phyloP scores from a whole-genome alignment of 129 eudicot genomes.

The Centaurea solstitialis region DNA sequence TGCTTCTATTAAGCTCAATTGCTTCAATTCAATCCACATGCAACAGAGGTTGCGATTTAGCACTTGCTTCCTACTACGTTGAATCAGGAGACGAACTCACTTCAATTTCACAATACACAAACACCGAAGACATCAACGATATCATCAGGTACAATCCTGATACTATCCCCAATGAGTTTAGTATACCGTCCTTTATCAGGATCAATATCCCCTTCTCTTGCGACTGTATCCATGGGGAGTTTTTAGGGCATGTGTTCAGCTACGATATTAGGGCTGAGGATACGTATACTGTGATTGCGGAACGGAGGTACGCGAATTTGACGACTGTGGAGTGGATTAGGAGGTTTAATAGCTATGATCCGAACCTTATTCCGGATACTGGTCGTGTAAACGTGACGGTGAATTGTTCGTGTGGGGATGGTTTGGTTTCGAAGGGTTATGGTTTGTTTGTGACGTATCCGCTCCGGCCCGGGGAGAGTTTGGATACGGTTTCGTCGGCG shows the following conservation, averaged over 20 bases:
- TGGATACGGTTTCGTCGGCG: conserved; percentile 42
- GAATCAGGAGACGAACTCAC: conserved; percentile 21
- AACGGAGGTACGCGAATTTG: conserved; percentile 52
- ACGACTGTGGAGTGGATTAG: conserved; percentile 45
- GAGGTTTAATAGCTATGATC: conserved; percentile 42
- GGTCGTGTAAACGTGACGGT: conserved; percentile 51
- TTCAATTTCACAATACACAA: conserved; percentile 27
- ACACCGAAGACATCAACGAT: neutral
- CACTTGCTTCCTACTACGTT: conserved; percentile 63
- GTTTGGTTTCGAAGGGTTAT: conserved; percentile 46
- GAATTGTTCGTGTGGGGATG: conserved; percentile 84
- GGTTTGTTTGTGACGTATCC: conserved; percentile 91
- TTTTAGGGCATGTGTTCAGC: conserved; percentile 56
- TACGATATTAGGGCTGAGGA: conserved; percentile 38
- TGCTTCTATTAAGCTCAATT: neutral
- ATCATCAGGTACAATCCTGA: conserved; percentile 45
- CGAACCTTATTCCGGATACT: conserved; percentile 47
- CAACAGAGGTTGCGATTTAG: conserved; percentile 58
- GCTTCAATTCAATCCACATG: conserved; percentile 44
- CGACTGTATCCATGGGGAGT: conserved; percentile 48
- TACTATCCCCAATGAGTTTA: conserved; percentile 45
- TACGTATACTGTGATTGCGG: conserved; percentile 48
- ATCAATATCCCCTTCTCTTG: conserved; percentile 68
- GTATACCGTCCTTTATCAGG: conserved; percentile 2
- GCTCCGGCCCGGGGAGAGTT: conserved; percentile 46